Base-by-base conservation (phyloP, 2,329 filamentous ascomycete species). In the Fusarium metavorans region DNA sequence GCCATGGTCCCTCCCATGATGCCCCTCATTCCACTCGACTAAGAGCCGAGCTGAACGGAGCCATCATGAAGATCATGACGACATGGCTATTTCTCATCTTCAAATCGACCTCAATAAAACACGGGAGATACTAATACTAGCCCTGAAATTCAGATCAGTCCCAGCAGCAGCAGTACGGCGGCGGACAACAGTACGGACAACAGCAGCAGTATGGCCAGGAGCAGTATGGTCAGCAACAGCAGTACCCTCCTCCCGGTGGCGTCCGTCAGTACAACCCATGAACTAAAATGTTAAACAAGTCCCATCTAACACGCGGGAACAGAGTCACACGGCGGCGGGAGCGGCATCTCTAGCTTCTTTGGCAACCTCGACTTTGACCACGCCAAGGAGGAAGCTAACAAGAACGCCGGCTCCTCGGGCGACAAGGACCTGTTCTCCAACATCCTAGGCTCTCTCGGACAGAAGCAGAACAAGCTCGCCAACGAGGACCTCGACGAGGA, bases 401-500 rank as follows among this genome's bases (percentile, higher is more conserved):
- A 83, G 35, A 83, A 85, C 64, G 85, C 87, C 25, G 87, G 87
- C 65, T 81, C 79, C 37, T 86, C 85, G 27, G 87, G 87, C 58
- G 83, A 85, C 77, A 79, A 79, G 77, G 83, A 84, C 77, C 80
- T 90, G 67, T 91, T 90, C 78, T 84, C 85, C 67, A 81, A 71
- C 76, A 82, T 90, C 67, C 81, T 90, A 35, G 83, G 84, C 63
- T 78, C 83, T 48, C 82, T 91, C 56, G 82, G 83, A 20, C 82
- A 88, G 81, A 88, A 87, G 80, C 88, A 89, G 84, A 76, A 81
- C 67, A 80, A 84, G 66, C 79, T 90, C 27, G 83, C 83, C n/a
- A 77, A 85, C 39, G 84, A 88, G 66, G 87, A 90, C 62, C 77
- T 85, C 50, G 84, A 85, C 35, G 88, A 91, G 77, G 83, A 88